A percentile compares a stretch with the other conserved stretches of the same genome.
Evolutionary conservation across 441 rosid species (phyloP).

Genomic region (Euphorbia corollata): DNA sequence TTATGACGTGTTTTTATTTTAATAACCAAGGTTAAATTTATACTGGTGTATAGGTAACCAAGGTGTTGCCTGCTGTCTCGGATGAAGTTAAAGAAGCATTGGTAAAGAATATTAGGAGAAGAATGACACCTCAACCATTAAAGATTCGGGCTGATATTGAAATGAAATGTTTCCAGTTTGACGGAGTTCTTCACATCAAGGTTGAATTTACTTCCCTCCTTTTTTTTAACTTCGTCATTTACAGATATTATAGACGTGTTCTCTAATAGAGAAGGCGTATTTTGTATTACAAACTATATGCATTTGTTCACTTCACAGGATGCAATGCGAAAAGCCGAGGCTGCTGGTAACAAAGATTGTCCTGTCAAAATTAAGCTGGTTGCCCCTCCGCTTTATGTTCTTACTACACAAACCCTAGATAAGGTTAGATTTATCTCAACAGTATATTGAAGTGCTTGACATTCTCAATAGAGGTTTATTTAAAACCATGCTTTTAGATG

Average conservation of each 20-base stretch:
- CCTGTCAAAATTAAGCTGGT: constrained; percentile 93
- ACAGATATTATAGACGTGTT: background rate
- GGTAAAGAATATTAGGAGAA: constrained; percentile 76
- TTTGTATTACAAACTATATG: constrained; percentile 12
- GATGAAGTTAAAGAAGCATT: constrained; percentile 84
- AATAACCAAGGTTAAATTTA: constrained; percentile 12
- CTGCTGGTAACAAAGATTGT: constrained; percentile 80
- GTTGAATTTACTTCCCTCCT: constrained; percentile 26
- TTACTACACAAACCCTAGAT: constrained; percentile 92
- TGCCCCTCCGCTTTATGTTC: constrained; percentile 97
- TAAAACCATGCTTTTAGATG: too few relatives aligned
- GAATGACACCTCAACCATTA: constrained; percentile 97
- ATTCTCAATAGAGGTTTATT: background rate
- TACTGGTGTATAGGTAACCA: constrained; percentile 47
- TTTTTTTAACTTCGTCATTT: background rate
- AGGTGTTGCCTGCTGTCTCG: constrained; percentile 71
- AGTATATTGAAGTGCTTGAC: background rate
- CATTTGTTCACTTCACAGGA: constrained; percentile 42
- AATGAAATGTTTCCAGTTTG: constrained; percentile 93
- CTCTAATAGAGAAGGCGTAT: constrained; percentile 4
- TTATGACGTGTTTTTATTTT: background rate
- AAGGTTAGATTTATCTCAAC: constrained; percentile 43
- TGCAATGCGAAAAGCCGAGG: constrained; percentile 93
- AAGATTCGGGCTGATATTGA: constrained; percentile 95
- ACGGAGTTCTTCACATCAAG: constrained; percentile 96